phyloP scores from a whole-genome alignment of 1,284 basidiomycete genomes.

The Ganoderma lucidum region DNA sequence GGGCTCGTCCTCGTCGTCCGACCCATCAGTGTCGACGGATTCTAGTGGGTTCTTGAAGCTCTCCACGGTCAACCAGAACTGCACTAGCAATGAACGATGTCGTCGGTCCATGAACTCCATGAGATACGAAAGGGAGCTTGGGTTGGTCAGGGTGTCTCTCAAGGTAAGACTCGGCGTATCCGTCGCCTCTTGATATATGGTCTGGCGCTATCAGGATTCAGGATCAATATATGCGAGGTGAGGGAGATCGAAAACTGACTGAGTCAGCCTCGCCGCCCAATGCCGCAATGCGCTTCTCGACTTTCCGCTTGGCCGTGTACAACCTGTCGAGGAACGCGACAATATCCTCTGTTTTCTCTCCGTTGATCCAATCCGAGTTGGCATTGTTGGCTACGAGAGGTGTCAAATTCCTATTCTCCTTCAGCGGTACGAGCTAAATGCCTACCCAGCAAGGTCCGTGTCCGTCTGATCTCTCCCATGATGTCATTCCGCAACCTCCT shows the following conservation, averaged over 20 bases:
- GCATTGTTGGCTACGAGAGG: constrained; percentile 71
- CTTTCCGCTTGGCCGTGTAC: constrained; percentile 86
- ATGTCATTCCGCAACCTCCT: constrained; percentile 92
- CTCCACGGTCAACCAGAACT: constrained; percentile 98
- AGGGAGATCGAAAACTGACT: constrained; percentile 47
- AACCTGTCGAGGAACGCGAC: constrained; percentile 89
- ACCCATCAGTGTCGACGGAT: constrained; percentile 75
- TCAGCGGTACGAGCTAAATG: constrained; percentile 6
- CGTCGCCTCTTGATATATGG: constrained; percentile 38
- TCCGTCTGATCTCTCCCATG: constrained; percentile 85
- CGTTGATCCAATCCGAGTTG: constrained; percentile 86
- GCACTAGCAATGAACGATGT: constrained; percentile 84
- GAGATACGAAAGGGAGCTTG: constrained; percentile 91
- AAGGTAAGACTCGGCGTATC: constrained; percentile 50
- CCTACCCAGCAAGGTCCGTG: constrained; percentile 74
- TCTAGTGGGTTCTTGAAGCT: constrained; percentile 98
- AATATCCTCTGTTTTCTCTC: constrained; percentile 82
- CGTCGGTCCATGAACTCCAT: constrained; percentile 98
- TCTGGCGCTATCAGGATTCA: constrained; percentile 32
- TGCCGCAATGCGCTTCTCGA: constrained; percentile 84
- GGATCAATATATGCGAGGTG: background rate
- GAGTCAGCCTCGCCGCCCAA: constrained; percentile 76
- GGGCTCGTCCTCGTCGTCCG: constrained; percentile 71
- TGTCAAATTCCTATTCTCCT: constrained; percentile 7
- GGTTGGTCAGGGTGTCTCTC: constrained; percentile 84